phyloP scores from a whole-genome alignment of 345 rosid genomes.

The Luvunga scandens region DNA sequence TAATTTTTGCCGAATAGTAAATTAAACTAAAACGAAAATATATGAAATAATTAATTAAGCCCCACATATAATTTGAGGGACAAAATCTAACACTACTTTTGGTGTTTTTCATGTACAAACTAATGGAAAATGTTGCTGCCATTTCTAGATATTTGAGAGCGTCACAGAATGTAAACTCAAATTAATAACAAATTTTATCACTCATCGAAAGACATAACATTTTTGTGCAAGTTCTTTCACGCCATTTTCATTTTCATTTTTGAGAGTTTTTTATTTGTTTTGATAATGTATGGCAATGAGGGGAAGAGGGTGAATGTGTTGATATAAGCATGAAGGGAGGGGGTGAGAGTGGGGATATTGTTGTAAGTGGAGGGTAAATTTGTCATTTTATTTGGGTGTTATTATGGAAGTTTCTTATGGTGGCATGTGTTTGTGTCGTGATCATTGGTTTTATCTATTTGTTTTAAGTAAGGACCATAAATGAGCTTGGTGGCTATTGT shows the following conservation, averaged over 20 bases:
- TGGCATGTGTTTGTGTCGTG: background rate
- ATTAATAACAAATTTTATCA: too few species aligned
- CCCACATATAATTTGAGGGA: too few species aligned
- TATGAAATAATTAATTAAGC: too few species aligned
- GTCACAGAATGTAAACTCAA: too few species aligned
- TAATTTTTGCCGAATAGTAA: too few species aligned
- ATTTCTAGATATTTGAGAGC: too few species aligned
- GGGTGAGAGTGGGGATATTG: background rate
- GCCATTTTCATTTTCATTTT: conserved; percentile 23
- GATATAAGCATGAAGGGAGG: background rate
- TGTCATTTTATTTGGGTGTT: background rate
- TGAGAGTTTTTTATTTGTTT: background rate
- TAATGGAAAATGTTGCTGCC: too few species aligned
- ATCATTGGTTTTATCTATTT: background rate
- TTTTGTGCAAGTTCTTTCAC: too few species aligned
- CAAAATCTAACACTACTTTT: too few species aligned
- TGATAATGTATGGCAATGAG: background rate
- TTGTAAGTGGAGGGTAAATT: background rate
- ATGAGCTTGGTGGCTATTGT: background rate
- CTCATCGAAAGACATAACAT: too few species aligned
- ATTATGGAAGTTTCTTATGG: background rate
- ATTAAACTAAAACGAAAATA: too few species aligned
- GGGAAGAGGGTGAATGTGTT: background rate
- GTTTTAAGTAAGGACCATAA: background rate
- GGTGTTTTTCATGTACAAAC: too few species aligned